phyloP scores from a whole-genome alignment of 805 yeast genomes.

The Metschnikowia noctiluminum region DNA sequence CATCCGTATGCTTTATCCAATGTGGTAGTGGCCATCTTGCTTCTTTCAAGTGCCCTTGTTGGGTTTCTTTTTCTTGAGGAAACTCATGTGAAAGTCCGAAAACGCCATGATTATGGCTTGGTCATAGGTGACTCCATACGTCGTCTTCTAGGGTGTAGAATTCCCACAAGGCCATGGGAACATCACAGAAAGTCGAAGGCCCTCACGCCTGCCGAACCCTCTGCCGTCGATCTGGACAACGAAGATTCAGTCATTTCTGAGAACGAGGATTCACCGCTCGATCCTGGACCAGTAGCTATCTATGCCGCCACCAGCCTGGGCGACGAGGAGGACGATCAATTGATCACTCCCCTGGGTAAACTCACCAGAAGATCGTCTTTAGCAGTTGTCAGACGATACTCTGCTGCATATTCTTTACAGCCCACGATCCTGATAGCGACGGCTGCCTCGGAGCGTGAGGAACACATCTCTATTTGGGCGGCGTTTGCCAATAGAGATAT shows the following conservation, averaged over 20 bases:
- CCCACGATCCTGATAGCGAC: constrained; percentile 14
- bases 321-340: constrained; percentile 3
- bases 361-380: constrained; percentile 10
- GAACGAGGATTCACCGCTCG: constrained; percentile 8
- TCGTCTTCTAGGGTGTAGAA: constrained; percentile 22
- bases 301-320: constrained; percentile 4
- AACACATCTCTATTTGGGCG: constrained; percentile 12
- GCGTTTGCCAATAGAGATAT: constrained; percentile 20
- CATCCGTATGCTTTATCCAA: constrained; percentile 41
- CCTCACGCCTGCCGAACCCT: background rate
- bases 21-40: constrained; percentile 29
- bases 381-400: constrained; percentile 20
- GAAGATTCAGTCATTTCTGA: constrained; percentile 1
- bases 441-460: constrained; percentile 9
- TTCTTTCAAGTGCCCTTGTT: constrained; percentile 23
- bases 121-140: constrained; percentile 32
- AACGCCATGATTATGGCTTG: constrained; percentile 33
- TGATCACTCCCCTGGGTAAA: constrained; percentile 5
- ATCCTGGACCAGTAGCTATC: constrained; percentile 4
- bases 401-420: constrained; percentile 14
- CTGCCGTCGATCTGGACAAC: constrained; percentile 2
- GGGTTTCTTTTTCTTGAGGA: constrained; percentile 40
- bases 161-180: constrained; percentile 32
- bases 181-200: background rate
- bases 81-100: constrained; percentile 26